These are phyloP conservation scores for Ceratocystis cacaofunesta DNA, from an alignment of 2,329 filamentous ascomycete genomes.

Conservation along the genomic window DNA sequence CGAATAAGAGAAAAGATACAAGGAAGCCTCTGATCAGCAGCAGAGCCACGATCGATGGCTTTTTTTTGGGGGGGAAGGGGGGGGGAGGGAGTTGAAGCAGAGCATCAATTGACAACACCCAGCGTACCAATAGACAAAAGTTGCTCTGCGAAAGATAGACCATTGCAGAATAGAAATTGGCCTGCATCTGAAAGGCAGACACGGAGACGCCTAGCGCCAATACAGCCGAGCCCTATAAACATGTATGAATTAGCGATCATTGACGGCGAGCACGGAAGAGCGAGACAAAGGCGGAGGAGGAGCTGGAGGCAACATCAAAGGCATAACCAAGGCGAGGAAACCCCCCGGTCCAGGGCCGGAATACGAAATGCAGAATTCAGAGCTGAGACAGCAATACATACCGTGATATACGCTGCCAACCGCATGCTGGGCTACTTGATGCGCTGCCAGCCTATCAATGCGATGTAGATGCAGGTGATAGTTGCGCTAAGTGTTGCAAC, in stretches of 20 bases:
- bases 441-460: not conserved
- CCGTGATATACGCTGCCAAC: slow-evolving; percentile 45
- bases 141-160: slow-evolving; percentile 96
- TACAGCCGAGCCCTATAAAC: slow-evolving; percentile 55
- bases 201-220: slow-evolving; percentile 72
- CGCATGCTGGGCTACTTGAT: slow-evolving; percentile 34
- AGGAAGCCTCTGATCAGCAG: not conserved
- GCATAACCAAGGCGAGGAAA: not conserved
- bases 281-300: too few relatives aligned
- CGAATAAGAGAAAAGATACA: not conserved
- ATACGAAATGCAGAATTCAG: not conserved
- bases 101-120: not conserved
- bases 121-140: slow-evolving; percentile 71
- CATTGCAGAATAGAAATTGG: slow-evolving; percentile 96
- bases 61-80: not conserved
- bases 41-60: not conserved
- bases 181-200: slow-evolving; percentile 83
- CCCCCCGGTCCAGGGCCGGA: not conserved
- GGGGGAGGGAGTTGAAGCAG: not conserved
- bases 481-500: not conserved
- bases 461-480: not conserved
- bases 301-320: too few relatives aligned
- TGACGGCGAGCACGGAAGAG: not conserved
- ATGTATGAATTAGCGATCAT: not conserved
- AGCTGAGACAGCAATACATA: slow-evolving; percentile 27